These are phyloP conservation scores for Acacia concinna DNA, from an alignment of 331 rosid genomes.

Conservation along the genomic window DNA sequence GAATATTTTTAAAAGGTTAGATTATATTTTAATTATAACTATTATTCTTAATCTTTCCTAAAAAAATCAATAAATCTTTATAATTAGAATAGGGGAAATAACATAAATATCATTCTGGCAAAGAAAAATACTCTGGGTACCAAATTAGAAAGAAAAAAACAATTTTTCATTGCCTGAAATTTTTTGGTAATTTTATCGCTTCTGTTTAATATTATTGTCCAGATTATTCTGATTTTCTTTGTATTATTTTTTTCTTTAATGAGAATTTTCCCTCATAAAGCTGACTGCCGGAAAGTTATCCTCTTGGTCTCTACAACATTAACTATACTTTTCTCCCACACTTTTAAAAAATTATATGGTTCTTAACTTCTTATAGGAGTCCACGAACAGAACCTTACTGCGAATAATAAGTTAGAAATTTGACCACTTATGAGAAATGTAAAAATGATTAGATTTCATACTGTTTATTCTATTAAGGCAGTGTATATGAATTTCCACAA, in stretches of 20 bases:
- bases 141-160: background rate
- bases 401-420: background rate
- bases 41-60: too few relatives aligned
- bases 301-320: background rate
- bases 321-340: background rate
- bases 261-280: background rate
- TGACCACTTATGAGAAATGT: background rate
- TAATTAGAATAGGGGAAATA: too few relatives aligned
- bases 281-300: background rate
- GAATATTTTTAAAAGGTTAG: too few relatives aligned
- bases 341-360: background rate
- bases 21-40: too few relatives aligned
- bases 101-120: too few relatives aligned
- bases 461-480: background rate
- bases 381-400: background rate
- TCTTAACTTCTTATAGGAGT: background rate
- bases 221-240: background rate
- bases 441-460: background rate
- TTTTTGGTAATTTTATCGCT: too few relatives aligned
- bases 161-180: background rate
- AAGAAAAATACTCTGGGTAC: too few relatives aligned
- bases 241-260: background rate
- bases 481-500: background rate
- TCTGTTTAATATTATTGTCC: background rate
- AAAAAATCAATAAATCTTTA: too few relatives aligned